These are phyloP conservation scores for Misopates orontium DNA, from an alignment of 257 asterid species.

Conservation along the genomic window DNA sequence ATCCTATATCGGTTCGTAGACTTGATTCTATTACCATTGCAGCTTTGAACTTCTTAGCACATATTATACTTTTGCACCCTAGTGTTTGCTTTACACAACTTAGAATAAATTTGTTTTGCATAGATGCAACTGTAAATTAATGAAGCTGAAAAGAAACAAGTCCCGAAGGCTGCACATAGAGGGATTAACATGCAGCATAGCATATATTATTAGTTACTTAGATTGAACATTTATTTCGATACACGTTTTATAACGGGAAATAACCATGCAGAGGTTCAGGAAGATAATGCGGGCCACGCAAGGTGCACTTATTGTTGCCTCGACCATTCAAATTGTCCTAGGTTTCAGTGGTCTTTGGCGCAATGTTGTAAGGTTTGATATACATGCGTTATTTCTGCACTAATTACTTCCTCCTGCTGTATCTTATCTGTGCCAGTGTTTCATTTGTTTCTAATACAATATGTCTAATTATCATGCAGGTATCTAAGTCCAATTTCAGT, in stretches of 20 bases:
- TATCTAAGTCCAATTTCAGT: constrained; percentile 75
- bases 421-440: neutral
- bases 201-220: neutral
- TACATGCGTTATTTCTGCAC: neutral
- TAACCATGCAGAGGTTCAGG: constrained; percentile 59
- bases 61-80: neutral
- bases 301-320: constrained; percentile 81
- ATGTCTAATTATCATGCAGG: constrained; percentile 32
- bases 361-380: constrained; percentile 56
- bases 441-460: neutral
- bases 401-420: constrained; percentile 5
- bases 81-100: neutral
- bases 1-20: constrained; percentile 67
- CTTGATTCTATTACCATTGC: constrained; percentile 5
- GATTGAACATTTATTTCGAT: neutral
- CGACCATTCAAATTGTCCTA: constrained; percentile 74
- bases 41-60: neutral
- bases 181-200: neutral
- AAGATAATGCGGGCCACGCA: constrained; percentile 89
- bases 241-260: constrained; percentile 3
- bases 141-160: neutral
- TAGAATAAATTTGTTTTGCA: neutral
- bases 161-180: neutral
- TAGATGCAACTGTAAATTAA: neutral
- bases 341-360: constrained; percentile 98